A percentile compares a stretch with the other conserved stretches of the same genome.
Conservation (phyloP, 768 basidiomycete genomes). For the Leccinum aurantiacum region DNA sequence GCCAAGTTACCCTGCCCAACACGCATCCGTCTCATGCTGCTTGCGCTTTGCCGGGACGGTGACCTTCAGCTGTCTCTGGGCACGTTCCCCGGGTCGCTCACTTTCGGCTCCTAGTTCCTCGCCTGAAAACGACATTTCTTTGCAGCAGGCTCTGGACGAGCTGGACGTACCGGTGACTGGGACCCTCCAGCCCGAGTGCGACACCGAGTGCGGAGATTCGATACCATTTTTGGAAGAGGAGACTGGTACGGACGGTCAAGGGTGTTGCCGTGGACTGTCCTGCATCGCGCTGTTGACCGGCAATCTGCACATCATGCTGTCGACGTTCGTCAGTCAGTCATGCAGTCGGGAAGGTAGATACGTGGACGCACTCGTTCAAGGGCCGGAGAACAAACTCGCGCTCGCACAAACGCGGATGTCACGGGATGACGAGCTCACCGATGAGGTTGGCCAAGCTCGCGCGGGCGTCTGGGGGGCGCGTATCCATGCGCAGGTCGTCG, state of each 20-base stretch:
- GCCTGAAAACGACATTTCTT: background rate
- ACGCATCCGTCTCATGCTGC: too few species aligned
- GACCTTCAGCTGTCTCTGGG: too few species aligned
- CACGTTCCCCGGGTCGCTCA: too few species aligned
- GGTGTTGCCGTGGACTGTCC: too few species aligned
- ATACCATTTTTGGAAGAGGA: too few species aligned
- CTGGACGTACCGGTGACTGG: slow-evolving; percentile 19
- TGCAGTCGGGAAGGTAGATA: too few species aligned
- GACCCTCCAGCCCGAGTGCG: slow-evolving; percentile 3
- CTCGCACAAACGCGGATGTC: slow-evolving; percentile 76
- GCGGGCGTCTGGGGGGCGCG: slow-evolving; percentile 42
- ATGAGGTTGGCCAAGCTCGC: slow-evolving; percentile 54
- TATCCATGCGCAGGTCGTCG: slow-evolving; percentile 57
- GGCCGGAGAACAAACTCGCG: slow-evolving; percentile 93
- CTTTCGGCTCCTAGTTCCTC: background rate
- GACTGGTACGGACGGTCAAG: too few species aligned
- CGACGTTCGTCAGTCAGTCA: background rate
- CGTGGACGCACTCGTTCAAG: slow-evolving; percentile 65
- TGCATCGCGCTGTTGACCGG: background rate
- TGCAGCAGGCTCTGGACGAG: background rate
- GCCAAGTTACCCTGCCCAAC: too few species aligned
- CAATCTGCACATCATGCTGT: slow-evolving; percentile 61
- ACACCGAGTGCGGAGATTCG: slow-evolving; percentile 3
- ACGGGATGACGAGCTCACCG: slow-evolving; percentile 75
- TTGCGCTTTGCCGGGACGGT: too few species aligned